Evolutionary conservation across 306 rosid genomes (phyloP), one percentile per base, ranked within the genome.

Genomic region (Medicago arabica): DNA sequence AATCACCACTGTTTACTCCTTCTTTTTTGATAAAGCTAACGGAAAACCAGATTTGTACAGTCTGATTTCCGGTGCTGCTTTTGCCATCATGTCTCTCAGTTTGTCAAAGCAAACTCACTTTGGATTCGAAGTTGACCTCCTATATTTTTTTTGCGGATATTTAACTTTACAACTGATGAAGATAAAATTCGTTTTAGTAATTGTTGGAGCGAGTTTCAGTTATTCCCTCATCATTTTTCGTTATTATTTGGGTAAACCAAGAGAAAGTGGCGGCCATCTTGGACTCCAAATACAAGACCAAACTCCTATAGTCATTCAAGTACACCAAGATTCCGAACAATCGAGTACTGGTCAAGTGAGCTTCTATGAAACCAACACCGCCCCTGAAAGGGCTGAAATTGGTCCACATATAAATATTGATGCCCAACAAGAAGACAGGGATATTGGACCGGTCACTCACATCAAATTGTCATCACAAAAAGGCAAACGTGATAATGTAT

Each of bases 141-240:
- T 55, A 0, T 41, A 54, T 6, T 67, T 76, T 18, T 76, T 47
- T 5, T 90, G 90, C 87, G 53, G 88, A 83, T 71, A 43, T 89
- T 93, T 21, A 25, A 68, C 10, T 4, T 1, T 51, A 0, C 69
- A 58, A 1, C 69, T 57, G 16, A 4, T 5, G 8, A 46, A 55
- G 61, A 41, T 18, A 17, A 17, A 53, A 2, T 53, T 53, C 0
- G 2, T 3, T 2, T 53, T 53, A 17, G 28, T n/a, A 8, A 18
- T 18, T 54, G 5, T 53, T 7, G 60, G 60, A 53, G 9, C 4
- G 2, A 2, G 54, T 49, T 49, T 3, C 2, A 49, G 54, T 15
- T 51, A 51, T 8, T 51, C 9, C 14, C 58, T 51, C 7, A 17
- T 16, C 10, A 7, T 51, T 2, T 9, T 51, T 16, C 58, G 54